Evolutionary conservation across 2,329 filamentous ascomycete genomes (phyloP), one percentile per base, ranked within the genome.

Genomic region (Aspergillus neotritici): DNA sequence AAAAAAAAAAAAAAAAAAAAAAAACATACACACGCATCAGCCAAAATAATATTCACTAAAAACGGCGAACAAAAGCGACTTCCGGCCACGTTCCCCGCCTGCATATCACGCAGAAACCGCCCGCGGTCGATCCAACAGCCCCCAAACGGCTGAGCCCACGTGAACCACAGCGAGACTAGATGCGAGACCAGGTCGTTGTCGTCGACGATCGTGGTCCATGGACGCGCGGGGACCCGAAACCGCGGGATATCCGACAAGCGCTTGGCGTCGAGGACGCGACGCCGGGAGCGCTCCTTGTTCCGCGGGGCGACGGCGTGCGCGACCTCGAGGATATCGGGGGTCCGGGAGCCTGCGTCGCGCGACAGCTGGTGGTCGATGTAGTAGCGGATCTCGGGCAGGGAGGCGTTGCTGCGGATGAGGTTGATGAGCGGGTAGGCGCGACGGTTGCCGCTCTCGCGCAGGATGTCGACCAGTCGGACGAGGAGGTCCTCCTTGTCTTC

Each of bases 61-160:
- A 67, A 58, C 4, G 64, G 59, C 8, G 64, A 66, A 39, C 64
- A 66, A 40, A 56, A 64, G 5, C 47, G 44, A 56, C 52, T 4
- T 49, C 49, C 9, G 56, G 13, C 13, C 60, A 46, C 4, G 9
- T 25, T 25, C 7, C 56, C 57, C 12, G 57, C 49, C 43, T 48
- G 50, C 65, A 68, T 68, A 31, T 61, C 63, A 21, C 53, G 48
- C 7, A 68, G 41, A 38, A 68, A 67, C 13, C 61, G 31, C 34
- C 60, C 60, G 4, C 59, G 55, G 44, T 66, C 60, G 13, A 67
- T 50, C 46, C 53, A 25, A 25, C 21, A 61, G 38, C 64, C 61
- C 21, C 50, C 51, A 21, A 56, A 63, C 2, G 58, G 60, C 46
- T 61, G 58, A 6, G 44, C 47, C 58, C 60, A 62, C 2, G 57